Percentiles rank a stretch among this genome's conserved stretches.
phyloP scores from a whole-genome alignment of 2,329 filamentous ascomycete species.

The Ceratocystiopsis brevicomis region DNA sequence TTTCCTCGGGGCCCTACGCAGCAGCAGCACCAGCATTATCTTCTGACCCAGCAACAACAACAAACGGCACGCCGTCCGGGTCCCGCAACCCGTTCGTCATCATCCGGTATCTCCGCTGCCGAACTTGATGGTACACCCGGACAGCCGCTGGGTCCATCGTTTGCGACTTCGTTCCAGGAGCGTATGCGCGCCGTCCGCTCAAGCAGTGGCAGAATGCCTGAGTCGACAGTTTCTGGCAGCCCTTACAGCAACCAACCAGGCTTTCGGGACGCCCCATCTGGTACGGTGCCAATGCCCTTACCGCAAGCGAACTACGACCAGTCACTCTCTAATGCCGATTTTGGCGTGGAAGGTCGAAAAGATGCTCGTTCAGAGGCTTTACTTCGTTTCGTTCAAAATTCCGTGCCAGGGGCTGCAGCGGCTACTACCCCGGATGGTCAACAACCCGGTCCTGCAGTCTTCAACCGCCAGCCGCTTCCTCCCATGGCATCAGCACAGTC shows the following conservation, averaged over 20 bases:
- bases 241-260: not conserved
- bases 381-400: too few species aligned
- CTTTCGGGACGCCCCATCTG: constrained; percentile 2
- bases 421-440: too few species aligned
- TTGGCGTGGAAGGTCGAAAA: too few species aligned
- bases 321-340: not conserved
- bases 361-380: too few species aligned
- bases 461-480: too few species aligned
- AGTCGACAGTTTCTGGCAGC: too few species aligned
- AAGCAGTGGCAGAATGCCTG: constrained; percentile 6
- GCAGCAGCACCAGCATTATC: constrained; percentile 2
- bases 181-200: constrained; percentile 37
- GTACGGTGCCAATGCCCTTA: not conserved
- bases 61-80: constrained; percentile 18
- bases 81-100: constrained; percentile 22
- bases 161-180: constrained; percentile 46
- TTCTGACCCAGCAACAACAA: constrained; percentile 3
- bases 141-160: constrained; percentile 41
- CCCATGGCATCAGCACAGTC: too few species aligned
- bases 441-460: too few species aligned
- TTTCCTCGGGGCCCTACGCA: constrained; percentile 3
- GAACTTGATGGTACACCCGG: constrained; percentile 46
- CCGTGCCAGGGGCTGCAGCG: too few species aligned
- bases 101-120: constrained; percentile 42
- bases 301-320: not conserved